Base-by-base conservation (phyloP, 352 stramenopile species). In the Phytophthora agathidicida region DNA sequence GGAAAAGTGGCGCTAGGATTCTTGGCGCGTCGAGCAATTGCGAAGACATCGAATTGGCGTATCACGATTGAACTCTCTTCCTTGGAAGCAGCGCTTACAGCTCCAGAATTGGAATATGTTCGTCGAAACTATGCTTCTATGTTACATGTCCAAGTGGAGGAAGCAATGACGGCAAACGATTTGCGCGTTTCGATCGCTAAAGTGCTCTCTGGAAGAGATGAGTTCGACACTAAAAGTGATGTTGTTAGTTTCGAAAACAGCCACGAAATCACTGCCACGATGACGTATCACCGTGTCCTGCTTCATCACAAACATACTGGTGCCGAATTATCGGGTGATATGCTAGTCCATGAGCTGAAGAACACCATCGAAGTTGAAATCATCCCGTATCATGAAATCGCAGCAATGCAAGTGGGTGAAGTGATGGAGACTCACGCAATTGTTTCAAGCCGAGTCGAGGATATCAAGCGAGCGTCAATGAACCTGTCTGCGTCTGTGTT, bases 91-190 rank as follows among this genome's bases (percentile, higher is more conserved):
- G 47, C 60, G 16, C 53, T 91, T n/a, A 75, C 54, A n/a, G 48
- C 65, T 5, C 5, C 26, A n/a, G 75, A 85, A 35, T 30, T 77
- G 7, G 24, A 44, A 5, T 47, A 51, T 42, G 50, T 65, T 16
- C 33, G 37, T 1, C 24, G 39, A 27, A 31, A 64, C 32, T 56
- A 65, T 3, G 32, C 56, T 3, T 41, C 68, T 13, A 26, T 60
- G 9, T 26, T 70, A 5, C 36, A 75, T 4, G 32, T 93, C 2
- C 53, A 72, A 30, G 73, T 89, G 7, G 71, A 79, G 17, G 55
- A 59, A 27, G 30, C 49, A 9, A 93, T 86, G 73, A 91, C 77
- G 1, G 80, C 84, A 23, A 87, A 88, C 16, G 65, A 77, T 28
- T 59, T 93, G 11, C 75, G 81, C 2, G 45, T 77, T 27, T 44